Evolutionary conservation across 1,284 basidiomycete genomes (phyloP), one percentile per base, ranked within the genome.

Genomic region (Leccinum griseonigrum): DNA sequence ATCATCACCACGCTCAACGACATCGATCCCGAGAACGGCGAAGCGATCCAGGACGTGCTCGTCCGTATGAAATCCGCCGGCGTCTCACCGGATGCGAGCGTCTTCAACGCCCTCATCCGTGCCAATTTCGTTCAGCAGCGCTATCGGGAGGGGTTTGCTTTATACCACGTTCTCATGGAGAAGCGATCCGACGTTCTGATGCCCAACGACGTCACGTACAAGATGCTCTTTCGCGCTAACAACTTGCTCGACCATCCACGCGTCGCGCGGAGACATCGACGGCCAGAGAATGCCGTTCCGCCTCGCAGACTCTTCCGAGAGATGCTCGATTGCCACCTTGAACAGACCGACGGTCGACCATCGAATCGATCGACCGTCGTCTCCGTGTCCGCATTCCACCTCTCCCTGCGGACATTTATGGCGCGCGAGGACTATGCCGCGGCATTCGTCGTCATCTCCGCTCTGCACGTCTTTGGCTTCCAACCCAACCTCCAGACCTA

Each of bases 31-130:
- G 66, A 66, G 7, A 73, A 78, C 53, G 57, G 66, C 1, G 67
- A 66, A 3, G 71, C 73, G 3, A 70, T 81, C 58, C 67, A 76
- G 59, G 71, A 69, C 40, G 72, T 81, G 0, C 68, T 85, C 50
- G 62, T 68, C 1, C 69, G 74, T 54, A 81, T 85, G 79, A 66
- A 70, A 48, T 65, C 72, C 32, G 73, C 75, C 1, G 74, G 74
- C 13, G 70, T 81, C 18, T 48, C 69, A 8, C 77, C 77, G 0
- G 75, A 81, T 60, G 72, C 77, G 10, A 63, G 68, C 43, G 66
- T 85, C 40, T 79, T 82, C 73, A 84, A 84, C 60, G 67, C 78
- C 7, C 76, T 85, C 66, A 78, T 86, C 31, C 72, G 66, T 11
- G 69, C 74, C 5, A 70, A 74, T 6, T 74, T 81, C 61, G 67